Evolutionary conservation across 495 filamentous ascomycete species (phyloP).

Genomic region (Saxophila tyrrhenica): DNA sequence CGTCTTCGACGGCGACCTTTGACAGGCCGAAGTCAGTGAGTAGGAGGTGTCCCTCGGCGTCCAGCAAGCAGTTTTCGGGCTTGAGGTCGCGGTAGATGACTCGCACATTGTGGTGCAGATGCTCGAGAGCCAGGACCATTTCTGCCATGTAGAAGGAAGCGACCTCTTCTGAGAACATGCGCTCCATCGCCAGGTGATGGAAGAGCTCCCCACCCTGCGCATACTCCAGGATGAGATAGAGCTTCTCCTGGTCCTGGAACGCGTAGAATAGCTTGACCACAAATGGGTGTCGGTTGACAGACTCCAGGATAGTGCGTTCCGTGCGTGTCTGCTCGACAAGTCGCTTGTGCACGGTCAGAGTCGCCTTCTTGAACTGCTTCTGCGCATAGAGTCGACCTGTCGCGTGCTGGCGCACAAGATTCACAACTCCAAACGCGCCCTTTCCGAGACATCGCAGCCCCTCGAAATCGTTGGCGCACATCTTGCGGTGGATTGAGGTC

Average conservation of each 20-base stretch:
- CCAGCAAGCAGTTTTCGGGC: slow-evolving; percentile 93
- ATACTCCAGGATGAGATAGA: slow-evolving; percentile 96
- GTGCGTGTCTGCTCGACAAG: slow-evolving; percentile 95
- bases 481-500: slow-evolving; percentile 49
- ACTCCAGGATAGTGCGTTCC: slow-evolving; percentile 85
- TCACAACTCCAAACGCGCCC: slow-evolving; percentile 85
- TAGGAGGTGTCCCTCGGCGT: slow-evolving; percentile 80
- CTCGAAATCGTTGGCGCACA: slow-evolving; percentile 84
- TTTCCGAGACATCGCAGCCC: slow-evolving; percentile 92
- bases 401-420: slow-evolving; percentile 75
- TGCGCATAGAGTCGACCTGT: slow-evolving; percentile 91
- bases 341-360: slow-evolving; percentile 80
- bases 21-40: slow-evolving; percentile 94
- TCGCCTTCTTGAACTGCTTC: slow-evolving; percentile 97
- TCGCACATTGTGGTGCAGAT: slow-evolving; percentile 81
- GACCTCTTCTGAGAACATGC: slow-evolving; percentile 79
- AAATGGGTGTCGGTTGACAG: slow-evolving; percentile 89
- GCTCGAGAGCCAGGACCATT: slow-evolving; percentile 85
- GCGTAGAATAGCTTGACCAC: slow-evolving; percentile 97
- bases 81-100: slow-evolving; percentile 96
- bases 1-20: slow-evolving; percentile 82
- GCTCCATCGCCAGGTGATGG: slow-evolving; percentile 73
- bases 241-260: slow-evolving; percentile 95
- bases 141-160: slow-evolving; percentile 97
- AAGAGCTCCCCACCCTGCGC: slow-evolving; percentile 96